Conservation (phyloP, 2,329 filamentous ascomycete genomes). For the Fonsecaea monophora region DNA sequence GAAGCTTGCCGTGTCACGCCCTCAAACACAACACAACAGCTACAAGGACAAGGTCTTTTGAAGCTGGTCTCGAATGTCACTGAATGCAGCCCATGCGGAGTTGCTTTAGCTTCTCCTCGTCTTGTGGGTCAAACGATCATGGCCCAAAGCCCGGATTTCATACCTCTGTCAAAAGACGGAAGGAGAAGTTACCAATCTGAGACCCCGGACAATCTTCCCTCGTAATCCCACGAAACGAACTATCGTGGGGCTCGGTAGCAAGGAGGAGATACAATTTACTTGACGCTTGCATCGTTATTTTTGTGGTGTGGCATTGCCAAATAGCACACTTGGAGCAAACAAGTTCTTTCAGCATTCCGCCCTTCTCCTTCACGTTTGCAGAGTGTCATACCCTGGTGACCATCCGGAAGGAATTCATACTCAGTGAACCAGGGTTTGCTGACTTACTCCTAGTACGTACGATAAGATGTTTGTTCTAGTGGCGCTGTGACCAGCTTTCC, state of each 20-base stretch:
- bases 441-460: background rate
- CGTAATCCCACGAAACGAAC: background rate
- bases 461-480: slow-evolving; percentile 11
- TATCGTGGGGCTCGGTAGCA: background rate
- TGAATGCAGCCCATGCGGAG: background rate
- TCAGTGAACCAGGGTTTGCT: slow-evolving; percentile 10
- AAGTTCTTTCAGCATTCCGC: background rate
- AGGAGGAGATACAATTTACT: background rate
- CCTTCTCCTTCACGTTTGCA: slow-evolving; percentile 7
- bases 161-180: background rate
- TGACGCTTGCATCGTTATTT: background rate
- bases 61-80: background rate
- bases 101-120: background rate
- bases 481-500: slow-evolving; percentile 13
- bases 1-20: background rate
- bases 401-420: background rate
- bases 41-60: background rate
- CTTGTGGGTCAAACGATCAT: background rate
- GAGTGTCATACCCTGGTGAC: background rate
- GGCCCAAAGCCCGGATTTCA: background rate
- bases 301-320: background rate
- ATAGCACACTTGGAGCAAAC: background rate
- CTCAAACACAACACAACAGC: background rate
- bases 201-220: background rate
- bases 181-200: slow-evolving; percentile 5